A percentile compares a stretch with the other conserved stretches of the same genome.
These are phyloP conservation scores for Aulographum hederae DNA, from an alignment of 2,329 filamentous ascomycete genomes.

Conservation along the genomic window DNA sequence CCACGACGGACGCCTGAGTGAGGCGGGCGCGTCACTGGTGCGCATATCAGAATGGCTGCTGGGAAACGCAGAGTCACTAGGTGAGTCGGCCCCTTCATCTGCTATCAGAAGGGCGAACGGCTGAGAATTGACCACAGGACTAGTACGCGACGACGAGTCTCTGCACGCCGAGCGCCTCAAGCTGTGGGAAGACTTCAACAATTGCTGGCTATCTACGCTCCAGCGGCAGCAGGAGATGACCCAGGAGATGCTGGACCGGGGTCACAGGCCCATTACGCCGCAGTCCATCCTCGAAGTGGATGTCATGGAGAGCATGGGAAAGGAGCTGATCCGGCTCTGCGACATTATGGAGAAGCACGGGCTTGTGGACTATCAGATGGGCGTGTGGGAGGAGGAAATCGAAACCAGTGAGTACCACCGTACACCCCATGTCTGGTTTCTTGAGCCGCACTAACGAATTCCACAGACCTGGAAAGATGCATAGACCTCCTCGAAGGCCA, in stretches of 20 bases:
- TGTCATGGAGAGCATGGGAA: conserved; percentile 59
- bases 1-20: conserved; percentile 38
- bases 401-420: conserved; percentile 47
- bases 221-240: conserved; percentile 69
- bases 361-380: conserved; percentile 94
- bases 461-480: conserved; percentile 31
- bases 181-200: conserved; percentile 89
- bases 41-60: conserved; percentile 49
- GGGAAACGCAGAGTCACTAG: conserved; percentile 44
- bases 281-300: conserved; percentile 50
- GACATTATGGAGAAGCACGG: conserved; percentile 79
- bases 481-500: conserved; percentile 32
- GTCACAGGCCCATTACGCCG: conserved; percentile 36
- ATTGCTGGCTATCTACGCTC: conserved; percentile 70
- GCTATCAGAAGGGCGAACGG: too few relatives aligned
- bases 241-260: conserved; percentile 38
- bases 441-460: conserved; percentile 5
- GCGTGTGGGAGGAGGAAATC: conserved; percentile 89
- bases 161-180: conserved; percentile 60
- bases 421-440: neutral
- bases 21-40: conserved; percentile 39
- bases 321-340: conserved; percentile 64
- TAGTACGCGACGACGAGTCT: conserved; percentile 65
- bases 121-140: conserved; percentile 39
- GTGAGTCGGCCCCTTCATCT: conserved; percentile 27